A percentile compares a stretch with the other conserved stretches of the same genome.
These are phyloP conservation scores for Irpex sp. DNA, from an alignment of 1,284 basidiomycete genomes.

Conservation along the genomic window DNA sequence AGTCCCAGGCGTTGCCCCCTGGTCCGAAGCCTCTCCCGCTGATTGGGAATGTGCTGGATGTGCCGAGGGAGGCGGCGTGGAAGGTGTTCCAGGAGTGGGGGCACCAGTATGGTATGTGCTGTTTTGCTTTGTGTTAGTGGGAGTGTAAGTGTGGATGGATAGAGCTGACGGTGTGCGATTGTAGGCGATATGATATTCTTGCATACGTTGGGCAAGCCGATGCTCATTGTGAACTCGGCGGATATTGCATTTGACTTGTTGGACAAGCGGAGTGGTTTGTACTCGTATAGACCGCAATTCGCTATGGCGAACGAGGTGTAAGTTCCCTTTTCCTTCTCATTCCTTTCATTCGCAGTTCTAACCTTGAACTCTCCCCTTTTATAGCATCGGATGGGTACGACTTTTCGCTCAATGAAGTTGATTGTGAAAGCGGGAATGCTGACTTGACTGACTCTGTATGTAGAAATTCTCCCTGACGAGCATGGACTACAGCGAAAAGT, in stretches of 20 bases:
- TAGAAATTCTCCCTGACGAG: background rate
- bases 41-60: conserved; percentile 24
- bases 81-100: conserved; percentile 14
- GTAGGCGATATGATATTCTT: conserved; percentile 58
- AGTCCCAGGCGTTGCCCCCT: conserved; percentile 12
- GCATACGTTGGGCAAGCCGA: conserved; percentile 25
- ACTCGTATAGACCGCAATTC: conserved; percentile 35
- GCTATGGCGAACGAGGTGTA: conserved; percentile 45
- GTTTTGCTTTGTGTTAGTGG: background rate
- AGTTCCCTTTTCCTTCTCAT: background rate
- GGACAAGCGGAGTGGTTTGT: conserved; percentile 8
- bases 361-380: background rate
- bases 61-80: conserved; percentile 20
- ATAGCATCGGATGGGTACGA: background rate
- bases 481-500: conserved; percentile 1
- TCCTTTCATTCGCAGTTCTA: background rate
- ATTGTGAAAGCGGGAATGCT: background rate
- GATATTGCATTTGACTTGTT: conserved; percentile 7
- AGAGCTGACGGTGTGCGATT: background rate
- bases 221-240: conserved; percentile 11
- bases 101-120: conserved; percentile 10
- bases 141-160: background rate
- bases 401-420: background rate
- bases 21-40: conserved; percentile 22
- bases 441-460: background rate